A percentile compares a stretch with the other conserved stretches of the same genome.
These are phyloP conservation scores for Gremmenia infestans DNA, from an alignment of 2,329 filamentous ascomycete genomes.

Conservation along the genomic window DNA sequence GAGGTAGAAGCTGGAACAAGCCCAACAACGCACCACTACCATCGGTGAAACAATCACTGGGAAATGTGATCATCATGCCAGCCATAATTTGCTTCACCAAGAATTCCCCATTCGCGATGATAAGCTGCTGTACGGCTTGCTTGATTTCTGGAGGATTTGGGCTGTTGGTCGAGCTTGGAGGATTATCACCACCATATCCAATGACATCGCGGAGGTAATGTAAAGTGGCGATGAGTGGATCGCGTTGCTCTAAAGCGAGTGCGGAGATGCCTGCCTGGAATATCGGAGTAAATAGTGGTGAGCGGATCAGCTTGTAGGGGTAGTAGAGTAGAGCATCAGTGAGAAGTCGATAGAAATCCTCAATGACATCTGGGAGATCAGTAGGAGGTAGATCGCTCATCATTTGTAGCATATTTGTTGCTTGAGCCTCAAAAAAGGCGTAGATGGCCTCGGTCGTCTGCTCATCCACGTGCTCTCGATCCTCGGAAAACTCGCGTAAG, in stretches of 20 bases:
- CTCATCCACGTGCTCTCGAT: slow-evolving; percentile 76
- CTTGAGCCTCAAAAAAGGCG: slow-evolving; percentile 90
- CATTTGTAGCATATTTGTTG: slow-evolving; percentile 81
- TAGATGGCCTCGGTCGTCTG: slow-evolving; percentile 85
- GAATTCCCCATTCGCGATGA: slow-evolving; percentile 65
- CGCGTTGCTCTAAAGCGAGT: slow-evolving; percentile 82
- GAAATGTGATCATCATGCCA: slow-evolving; percentile 99
- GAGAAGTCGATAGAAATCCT: slow-evolving; percentile 84
- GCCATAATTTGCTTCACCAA: slow-evolving; percentile 87
- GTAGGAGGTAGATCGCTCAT: slow-evolving; percentile 72
- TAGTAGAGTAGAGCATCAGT: slow-evolving; percentile 93
- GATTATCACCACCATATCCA: slow-evolving; percentile 77
- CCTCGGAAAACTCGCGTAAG: slow-evolving; percentile 89
- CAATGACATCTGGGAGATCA: slow-evolving; percentile 56
- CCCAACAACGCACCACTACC: slow-evolving; percentile 87
- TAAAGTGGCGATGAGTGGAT: slow-evolving; percentile 83
- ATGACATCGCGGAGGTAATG: slow-evolving; percentile 91
- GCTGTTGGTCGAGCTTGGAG: slow-evolving; percentile 54
- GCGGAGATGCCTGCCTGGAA: slow-evolving; percentile 84
- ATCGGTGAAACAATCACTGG: slow-evolving; percentile 90
- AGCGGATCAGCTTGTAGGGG: slow-evolving; percentile 75
- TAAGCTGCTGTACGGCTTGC: slow-evolving; percentile 65
- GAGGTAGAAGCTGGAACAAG: slow-evolving; percentile 81
- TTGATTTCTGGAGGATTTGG: slow-evolving; percentile 65
- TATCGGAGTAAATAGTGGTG: slow-evolving; percentile 72